Evolutionary conservation across 148 eudicot species (phyloP), one percentile per base, ranked within the genome.

Genomic region (Linanthus parryae): DNA sequence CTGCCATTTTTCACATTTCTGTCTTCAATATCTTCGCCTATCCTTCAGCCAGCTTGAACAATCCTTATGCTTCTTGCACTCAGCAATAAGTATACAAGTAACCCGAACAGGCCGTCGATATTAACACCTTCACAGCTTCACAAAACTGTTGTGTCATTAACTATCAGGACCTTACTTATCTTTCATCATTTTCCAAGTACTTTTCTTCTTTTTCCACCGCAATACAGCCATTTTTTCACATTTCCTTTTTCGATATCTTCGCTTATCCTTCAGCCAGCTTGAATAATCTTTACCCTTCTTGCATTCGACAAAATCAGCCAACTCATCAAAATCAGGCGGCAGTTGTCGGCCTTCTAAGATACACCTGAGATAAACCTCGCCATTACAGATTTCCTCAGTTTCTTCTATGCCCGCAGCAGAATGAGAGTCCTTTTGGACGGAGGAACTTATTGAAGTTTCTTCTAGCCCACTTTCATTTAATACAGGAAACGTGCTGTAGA

Each of bases 281-380:
- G 64, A 35, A 73, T 84, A 88, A 63, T 88, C 84, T 59, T 77
- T 84, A 12, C 68, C 80, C 34, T 31, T 47, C 64, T 73, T 66
- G 79, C 94, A 88, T 64, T 70, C 82, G 2, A 88, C 54, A 41
- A 81, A 88, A 65, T 74, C 81, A 15, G 69, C 72, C 50, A 84
- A 62, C 49, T 79, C 97, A 12, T 79, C 76, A 34, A 76, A 61
- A 51, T 71, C 64, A 15, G 65, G 19, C 23, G 40, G 30, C 7
- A 52, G 53, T 20, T 57, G 53, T 8, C 15, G 38, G 7, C 29
- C 46, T 17, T 39, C 18, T 23, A 34, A 12, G 28, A 59, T 20
- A 66, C 71, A 69, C 50, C 44, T 65, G 28, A 84, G 64, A 58
- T 29, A 88, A 27, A 46, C 23, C 75, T 71, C 71, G 45, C 87